phyloP scores from a whole-genome alignment of 768 basidiomycete genomes.

The Tubosaeta sp. region DNA sequence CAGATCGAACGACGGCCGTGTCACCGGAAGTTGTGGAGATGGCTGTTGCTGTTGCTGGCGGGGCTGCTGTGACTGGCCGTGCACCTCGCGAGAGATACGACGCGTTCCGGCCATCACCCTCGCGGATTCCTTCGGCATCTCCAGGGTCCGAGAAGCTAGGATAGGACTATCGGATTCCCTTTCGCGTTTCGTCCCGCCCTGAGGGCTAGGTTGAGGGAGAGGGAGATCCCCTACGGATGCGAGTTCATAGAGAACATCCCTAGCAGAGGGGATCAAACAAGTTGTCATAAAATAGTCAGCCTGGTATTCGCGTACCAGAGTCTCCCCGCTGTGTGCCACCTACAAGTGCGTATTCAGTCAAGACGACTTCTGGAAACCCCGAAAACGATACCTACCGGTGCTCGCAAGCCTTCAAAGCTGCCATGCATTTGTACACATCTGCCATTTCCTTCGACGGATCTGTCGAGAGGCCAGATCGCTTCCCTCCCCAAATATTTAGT shows the following conservation, averaged over 20 bases:
- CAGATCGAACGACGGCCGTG: conserved; percentile 30
- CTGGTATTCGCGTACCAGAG: conserved; percentile 37
- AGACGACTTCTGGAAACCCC: neutral
- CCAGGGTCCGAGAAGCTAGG: conserved; percentile 1
- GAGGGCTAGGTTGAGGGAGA: conserved; percentile 52
- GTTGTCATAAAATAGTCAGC: neutral
- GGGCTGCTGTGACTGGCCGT: conserved; percentile 7
- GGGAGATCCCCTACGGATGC: conserved; percentile 70
- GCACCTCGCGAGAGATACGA: conserved; percentile 30
- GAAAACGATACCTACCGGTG: conserved; percentile 25
- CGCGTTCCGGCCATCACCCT: conserved; percentile 33
- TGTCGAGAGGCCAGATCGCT: conserved; percentile 35
- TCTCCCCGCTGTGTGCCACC: conserved; percentile 47
- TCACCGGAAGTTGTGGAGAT: conserved; percentile 6
- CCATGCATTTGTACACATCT: conserved; percentile 50
- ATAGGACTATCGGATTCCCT: conserved; percentile 52
- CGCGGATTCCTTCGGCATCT: conserved; percentile 11
- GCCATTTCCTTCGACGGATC: conserved; percentile 44
- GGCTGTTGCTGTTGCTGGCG: conserved; percentile 4
- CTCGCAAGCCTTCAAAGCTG: conserved; percentile 35
- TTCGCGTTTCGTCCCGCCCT: conserved; percentile 56
- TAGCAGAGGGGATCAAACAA: conserved; percentile 18
- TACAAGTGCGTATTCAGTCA: conserved; percentile 18
- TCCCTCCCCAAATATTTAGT: conserved; percentile 53
- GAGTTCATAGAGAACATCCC: conserved; percentile 72